These are phyloP conservation scores for Zanthoxylum bungeanum DNA, from an alignment of 345 rosid genomes.

Conservation along the genomic window DNA sequence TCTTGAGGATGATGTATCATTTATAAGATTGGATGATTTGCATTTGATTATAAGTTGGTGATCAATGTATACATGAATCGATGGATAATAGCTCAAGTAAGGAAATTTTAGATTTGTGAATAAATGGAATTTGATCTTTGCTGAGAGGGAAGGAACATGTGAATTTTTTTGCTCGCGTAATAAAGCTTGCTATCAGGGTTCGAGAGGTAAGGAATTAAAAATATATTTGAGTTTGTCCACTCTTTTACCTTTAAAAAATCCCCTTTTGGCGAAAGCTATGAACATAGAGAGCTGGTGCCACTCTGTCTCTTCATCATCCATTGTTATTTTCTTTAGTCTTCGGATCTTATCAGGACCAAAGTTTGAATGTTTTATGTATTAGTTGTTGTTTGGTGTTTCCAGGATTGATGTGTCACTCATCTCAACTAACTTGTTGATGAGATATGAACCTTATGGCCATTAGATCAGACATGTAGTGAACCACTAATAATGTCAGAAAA, in stretches of 20 bases:
- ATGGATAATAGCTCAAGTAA: not conserved
- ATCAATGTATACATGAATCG: not conserved
- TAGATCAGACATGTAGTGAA: not conserved
- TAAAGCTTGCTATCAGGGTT: no score
- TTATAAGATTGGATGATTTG: not conserved
- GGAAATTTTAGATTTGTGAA: not conserved
- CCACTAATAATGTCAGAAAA: no score
- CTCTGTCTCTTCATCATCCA: not conserved
- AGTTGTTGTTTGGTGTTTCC: no score
- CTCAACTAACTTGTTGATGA: not conserved
- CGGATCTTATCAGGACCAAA: no score
- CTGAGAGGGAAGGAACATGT: not conserved
- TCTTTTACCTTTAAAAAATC: constrained; percentile 31
- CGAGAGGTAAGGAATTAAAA: not conserved
- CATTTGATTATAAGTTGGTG: not conserved
- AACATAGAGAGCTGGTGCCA: constrained; percentile 62
- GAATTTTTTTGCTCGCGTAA: no score
- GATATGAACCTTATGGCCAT: no score
- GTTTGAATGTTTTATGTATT: no score
- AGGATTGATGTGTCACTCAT: not conserved
- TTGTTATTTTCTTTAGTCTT: no score
- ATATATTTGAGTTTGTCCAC: not conserved
- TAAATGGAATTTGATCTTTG: not conserved
- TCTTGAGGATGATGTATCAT: not conserved
- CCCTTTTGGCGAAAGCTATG: constrained; percentile 69